Evolutionary conservation across 2,329 filamentous ascomycete species (phyloP).

Genomic region (Colletotrichum euphorbiae): DNA sequence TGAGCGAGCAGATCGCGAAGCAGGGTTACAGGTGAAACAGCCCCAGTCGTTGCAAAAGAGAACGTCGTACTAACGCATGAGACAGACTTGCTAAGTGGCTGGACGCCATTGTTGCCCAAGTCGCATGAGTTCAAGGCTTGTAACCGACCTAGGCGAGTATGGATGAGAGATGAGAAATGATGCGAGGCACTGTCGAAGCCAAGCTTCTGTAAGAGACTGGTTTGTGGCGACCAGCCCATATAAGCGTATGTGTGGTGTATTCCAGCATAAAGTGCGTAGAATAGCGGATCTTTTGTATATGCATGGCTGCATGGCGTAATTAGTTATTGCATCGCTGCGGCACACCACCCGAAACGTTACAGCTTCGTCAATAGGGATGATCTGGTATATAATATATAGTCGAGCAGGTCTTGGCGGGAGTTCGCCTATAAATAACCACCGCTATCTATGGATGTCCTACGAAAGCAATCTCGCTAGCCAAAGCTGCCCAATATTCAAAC

Average conservation of each 20-base stretch:
- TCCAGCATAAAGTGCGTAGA: no score
- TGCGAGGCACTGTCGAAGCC: not conserved
- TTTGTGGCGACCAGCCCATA: no score
- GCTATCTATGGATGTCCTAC: not conserved
- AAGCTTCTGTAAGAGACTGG: not conserved
- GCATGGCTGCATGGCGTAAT: no score
- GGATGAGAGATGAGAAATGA: not conserved
- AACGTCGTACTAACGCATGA: not conserved
- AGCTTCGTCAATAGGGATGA: no score
- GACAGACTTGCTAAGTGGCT: constrained; percentile 32
- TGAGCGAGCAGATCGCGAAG: constrained; percentile 59
- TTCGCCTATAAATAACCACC: not conserved
- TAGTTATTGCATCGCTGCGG: no score
- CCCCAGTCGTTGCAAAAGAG: no score
- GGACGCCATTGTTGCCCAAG: constrained; percentile 35
- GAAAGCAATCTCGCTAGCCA: not conserved
- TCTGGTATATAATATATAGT: constrained; percentile 1
- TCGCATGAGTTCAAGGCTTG: not conserved
- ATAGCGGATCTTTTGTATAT: no score
- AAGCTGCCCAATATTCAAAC: not conserved
- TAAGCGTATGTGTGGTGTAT: no score
- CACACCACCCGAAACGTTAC: no score
- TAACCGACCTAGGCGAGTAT: not conserved
- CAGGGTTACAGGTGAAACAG: constrained; percentile 49
- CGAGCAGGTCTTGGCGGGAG: not conserved